Evolutionary conservation across 1,284 basidiomycete genomes (phyloP), one percentile per base, ranked within the genome.

Genomic region (Boletus semigastroideus): DNA sequence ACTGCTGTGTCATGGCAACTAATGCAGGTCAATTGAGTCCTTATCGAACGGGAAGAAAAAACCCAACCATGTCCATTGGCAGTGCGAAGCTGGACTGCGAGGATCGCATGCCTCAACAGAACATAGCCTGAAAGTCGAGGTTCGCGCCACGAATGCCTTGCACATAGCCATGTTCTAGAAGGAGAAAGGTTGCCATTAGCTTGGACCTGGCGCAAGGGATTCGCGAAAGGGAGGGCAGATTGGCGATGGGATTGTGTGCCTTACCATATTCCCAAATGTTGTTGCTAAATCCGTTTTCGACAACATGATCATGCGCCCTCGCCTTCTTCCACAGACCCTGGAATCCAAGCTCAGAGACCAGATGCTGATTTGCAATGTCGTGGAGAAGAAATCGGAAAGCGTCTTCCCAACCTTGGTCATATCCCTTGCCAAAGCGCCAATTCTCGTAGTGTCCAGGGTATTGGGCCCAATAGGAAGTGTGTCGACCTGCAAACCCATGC

Each of bases 331-430:
- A 87, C 40, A 78, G 75, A 11, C 75, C 75, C 51, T 75, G 71
- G 65, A 87, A 87, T 27, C 86, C 87, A 20, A 90, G 69, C 67
- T 86, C 82, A 42, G 75, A 70, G 49, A 76, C 66, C 25, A 69
- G 49, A 42, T 17, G 48, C 27, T 42, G 46, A 38, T 48, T 50
- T 10, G 56, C 36, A 51, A 59, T 40, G 49, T 52, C 43, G 50
- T 58, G 52, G 42, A 61, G 4, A 59, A 51, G 52, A 69, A 89
- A 89, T 42, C 70, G 56, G 60, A 82, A 76, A 0, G 83, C 82
- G 59, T 90, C 88, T 45, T 83, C 78, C 89, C 89, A 92, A 0
- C 88, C 90, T 51, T 74, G 67, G 3, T 71, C 55, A 63, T 87
- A 92, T 2, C 87, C 90, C 2, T 80, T 76, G 25, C 71, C 74